Percentiles rank a stretch among this genome's conserved stretches.
Evolutionary conservation across 306 rosid species (phyloP).

Genomic region (Gynostemma pentaphyllum): DNA sequence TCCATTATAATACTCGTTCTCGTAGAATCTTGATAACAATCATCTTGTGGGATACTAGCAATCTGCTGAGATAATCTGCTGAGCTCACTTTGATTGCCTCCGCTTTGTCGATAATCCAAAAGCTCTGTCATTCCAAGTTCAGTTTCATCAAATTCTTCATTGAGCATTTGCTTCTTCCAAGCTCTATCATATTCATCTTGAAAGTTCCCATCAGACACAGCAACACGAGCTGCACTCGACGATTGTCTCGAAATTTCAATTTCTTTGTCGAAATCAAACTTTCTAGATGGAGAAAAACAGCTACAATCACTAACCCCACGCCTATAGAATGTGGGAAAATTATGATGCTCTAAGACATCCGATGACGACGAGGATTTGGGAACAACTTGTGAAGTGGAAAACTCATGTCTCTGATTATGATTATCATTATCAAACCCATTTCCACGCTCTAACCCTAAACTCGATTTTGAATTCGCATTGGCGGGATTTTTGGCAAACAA

Average conservation of each 20-base stretch:
- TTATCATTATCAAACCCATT: neutral
- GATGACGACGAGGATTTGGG: neutral
- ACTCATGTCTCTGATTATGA: neutral
- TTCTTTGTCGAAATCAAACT: too few species aligned
- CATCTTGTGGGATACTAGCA: constrained; percentile 6
- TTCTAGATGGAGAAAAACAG: neutral
- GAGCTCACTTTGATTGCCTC: neutral
- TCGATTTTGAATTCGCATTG: constrained; percentile 3
- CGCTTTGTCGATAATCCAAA: neutral
- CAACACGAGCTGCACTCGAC: neutral
- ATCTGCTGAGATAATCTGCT: neutral
- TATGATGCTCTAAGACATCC: neutral
- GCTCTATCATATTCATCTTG: neutral
- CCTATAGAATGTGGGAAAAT: neutral
- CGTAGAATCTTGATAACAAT: neutral
- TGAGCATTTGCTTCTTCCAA: neutral
- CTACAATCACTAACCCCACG: neutral
- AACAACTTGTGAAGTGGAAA: neutral
- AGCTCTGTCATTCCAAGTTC: neutral
- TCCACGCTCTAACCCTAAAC: neutral
- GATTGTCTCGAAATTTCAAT: too few species aligned
- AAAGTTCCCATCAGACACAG: neutral
- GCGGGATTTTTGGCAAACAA: constrained; percentile 7
- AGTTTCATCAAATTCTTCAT: neutral
- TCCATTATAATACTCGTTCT: constrained; percentile 15